A percentile compares a stretch with the other conserved stretches of the same genome.
Evolutionary conservation across 257 asterid genomes (phyloP).

Genomic region (Rehmannia glutinosa): DNA sequence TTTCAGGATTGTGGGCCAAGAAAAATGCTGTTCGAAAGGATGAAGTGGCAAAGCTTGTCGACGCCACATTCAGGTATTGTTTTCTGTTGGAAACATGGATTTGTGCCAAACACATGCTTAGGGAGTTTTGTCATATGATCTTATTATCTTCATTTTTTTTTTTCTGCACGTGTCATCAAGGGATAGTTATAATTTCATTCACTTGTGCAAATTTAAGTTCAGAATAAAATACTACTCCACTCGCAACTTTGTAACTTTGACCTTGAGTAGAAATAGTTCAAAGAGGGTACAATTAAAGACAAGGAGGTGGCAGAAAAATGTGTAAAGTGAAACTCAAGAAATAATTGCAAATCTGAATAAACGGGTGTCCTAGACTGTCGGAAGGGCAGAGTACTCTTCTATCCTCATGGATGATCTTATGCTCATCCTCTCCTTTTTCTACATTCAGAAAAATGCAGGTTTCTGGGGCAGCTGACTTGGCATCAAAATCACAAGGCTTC

Average conservation of each 20-base stretch:
- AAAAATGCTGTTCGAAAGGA: conserved; percentile 70
- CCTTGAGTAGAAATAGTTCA: not conserved
- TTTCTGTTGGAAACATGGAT: conserved; percentile 8
- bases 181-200: not conserved
- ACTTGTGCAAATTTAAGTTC: not conserved
- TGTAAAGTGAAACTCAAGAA: not conserved
- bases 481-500: conserved; percentile 66
- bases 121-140: not conserved
- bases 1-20: conserved; percentile 78
- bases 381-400: not conserved
- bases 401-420: conserved; percentile 11
- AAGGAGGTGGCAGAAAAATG: conserved; percentile 4
- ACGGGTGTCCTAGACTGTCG: not conserved
- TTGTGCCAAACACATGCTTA: conserved; percentile 2
- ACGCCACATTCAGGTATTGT: conserved; percentile 82
- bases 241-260: not conserved
- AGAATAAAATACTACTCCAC: not conserved
- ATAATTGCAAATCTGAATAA: not conserved
- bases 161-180: conserved; percentile 2
- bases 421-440: conserved; percentile 10
- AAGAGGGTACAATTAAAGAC: not conserved
- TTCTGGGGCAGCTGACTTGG: conserved; percentile 71
- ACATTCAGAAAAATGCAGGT: conserved; percentile 83
- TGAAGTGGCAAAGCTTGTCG: conserved; percentile 78
- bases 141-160: not conserved